phyloP scores from a whole-genome alignment of 179 eudicot genomes.

The Sideroxylon spinosum region DNA sequence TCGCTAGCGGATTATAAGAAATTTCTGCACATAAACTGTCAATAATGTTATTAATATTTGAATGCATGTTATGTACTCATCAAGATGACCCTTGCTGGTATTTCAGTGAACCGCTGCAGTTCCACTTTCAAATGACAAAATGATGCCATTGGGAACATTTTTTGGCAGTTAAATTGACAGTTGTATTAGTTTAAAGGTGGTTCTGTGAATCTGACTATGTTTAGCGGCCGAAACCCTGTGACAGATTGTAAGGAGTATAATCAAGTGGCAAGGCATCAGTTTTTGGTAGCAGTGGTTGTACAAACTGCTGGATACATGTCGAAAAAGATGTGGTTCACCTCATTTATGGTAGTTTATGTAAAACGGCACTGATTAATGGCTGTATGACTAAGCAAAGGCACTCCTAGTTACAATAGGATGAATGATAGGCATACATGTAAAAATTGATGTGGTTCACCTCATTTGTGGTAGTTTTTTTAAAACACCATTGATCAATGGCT shows the following conservation, averaged over 20 bases:
- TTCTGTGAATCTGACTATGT: background rate
- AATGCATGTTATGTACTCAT: no score
- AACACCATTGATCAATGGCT: background rate
- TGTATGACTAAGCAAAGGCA: background rate
- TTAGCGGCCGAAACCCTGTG: no score
- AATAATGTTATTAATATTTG: no score
- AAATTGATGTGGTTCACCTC: background rate
- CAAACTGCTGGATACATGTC: background rate
- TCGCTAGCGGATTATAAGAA: no score
- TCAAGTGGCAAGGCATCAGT: no score
- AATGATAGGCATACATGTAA: background rate
- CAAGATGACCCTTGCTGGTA: no score
- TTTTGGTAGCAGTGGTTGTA: no score
- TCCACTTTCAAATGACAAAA: no score
- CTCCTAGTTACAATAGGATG: background rate
- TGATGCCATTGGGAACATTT: background rate
- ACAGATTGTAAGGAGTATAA: no score
- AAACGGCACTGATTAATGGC: background rate
- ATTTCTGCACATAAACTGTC: no score
- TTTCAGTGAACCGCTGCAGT: no score
- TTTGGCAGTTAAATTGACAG: background rate
- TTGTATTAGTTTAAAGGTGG: background rate
- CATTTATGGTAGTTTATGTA: background rate
- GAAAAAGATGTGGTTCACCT: background rate
- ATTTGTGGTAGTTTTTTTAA: background rate